phyloP scores from a whole-genome alignment of 164 flowering plant genomes.

The Annona squamosa region DNA sequence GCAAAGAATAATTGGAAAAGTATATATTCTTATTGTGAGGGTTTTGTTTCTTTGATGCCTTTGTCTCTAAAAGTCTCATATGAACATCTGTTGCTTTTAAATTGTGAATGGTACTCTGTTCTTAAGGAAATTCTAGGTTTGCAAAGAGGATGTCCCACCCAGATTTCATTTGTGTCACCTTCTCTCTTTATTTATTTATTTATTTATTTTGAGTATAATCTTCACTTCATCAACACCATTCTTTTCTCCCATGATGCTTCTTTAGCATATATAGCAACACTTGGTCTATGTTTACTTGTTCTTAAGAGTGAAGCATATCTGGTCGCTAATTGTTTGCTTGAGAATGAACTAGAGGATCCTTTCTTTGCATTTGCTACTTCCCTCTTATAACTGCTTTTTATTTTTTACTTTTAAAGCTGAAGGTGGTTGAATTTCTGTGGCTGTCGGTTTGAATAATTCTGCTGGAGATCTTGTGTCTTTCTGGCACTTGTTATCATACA shows the following conservation, averaged over 20 bases:
- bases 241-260: background rate
- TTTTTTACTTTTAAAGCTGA: too few species aligned
- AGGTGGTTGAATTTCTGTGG: too few species aligned
- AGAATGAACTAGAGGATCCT: too few species aligned
- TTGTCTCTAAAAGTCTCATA: background rate
- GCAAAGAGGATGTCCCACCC: background rate
- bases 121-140: background rate
- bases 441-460: too few species aligned
- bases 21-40: background rate
- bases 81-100: background rate
- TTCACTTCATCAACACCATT: background rate
- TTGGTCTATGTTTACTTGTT: background rate
- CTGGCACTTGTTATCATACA: too few species aligned
- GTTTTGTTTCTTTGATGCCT: background rate
- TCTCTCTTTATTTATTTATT: background rate
- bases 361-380: too few species aligned
- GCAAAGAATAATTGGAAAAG: background rate
- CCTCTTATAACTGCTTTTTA: too few species aligned
- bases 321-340: too few species aligned
- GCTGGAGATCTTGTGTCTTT: too few species aligned
- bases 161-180: background rate
- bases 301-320: background rate
- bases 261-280: background rate
- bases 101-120: background rate
- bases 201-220: background rate